phyloP scores from a whole-genome alignment of 345 rosid species.

The Erodium maritimum region DNA sequence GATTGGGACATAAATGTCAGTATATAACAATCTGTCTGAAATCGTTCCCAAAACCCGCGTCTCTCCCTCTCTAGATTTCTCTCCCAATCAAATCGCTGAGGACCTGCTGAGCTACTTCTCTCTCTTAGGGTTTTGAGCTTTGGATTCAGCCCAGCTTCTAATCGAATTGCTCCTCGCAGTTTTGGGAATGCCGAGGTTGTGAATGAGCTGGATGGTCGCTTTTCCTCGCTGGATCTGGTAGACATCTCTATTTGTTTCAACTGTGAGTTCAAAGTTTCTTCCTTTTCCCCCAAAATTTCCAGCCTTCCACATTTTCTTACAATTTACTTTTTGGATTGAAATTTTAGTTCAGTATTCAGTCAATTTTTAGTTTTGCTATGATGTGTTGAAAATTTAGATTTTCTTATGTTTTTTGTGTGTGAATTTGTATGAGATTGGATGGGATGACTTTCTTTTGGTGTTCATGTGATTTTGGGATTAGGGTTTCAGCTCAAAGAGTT shows the following conservation, averaged over 20 bases:
- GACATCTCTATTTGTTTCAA: conserved; percentile 13
- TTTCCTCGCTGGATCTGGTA: conserved; percentile 23
- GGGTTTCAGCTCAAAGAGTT: not conserved
- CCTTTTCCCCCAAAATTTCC: not conserved
- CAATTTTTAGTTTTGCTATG: not conserved
- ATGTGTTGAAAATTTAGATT: not conserved
- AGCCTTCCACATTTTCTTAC: not conserved
- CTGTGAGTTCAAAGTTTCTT: conserved; percentile 15
- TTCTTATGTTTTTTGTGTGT: not conserved
- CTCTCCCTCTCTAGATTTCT: conserved; percentile 11
- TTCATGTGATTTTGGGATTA: not conserved
- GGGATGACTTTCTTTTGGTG: not conserved
- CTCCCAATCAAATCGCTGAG: conserved; percentile 18
- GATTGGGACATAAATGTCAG: conserved; percentile 14
- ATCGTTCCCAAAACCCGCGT: not conserved
- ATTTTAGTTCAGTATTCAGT: not conserved
- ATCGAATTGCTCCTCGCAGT: not conserved
- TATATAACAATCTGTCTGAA: conserved; percentile 1
- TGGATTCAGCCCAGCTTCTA: not conserved
- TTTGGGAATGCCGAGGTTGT: not conserved
- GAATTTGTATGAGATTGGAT: not conserved
- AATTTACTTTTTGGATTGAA: not conserved
- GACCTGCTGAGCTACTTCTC: conserved; percentile 4
- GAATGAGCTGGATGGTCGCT: not conserved
- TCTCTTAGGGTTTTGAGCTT: conserved; percentile 6